phyloP scores from a whole-genome alignment of 2,329 filamentous ascomycete species.

The Pseudopyricularia javanii region DNA sequence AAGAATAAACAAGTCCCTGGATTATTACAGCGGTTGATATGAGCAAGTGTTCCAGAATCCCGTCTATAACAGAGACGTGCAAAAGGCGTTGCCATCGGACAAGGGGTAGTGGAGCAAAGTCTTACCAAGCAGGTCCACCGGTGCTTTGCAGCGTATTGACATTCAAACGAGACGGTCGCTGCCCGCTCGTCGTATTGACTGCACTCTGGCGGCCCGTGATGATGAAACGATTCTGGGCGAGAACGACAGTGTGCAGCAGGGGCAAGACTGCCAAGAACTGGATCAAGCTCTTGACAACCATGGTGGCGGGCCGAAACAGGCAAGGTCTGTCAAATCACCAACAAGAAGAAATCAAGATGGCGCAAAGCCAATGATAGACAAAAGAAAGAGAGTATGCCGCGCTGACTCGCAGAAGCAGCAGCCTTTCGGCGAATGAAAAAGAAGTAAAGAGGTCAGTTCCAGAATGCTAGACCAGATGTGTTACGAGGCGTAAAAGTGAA shows the following conservation, averaged over 20 bases:
- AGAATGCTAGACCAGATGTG: background rate
- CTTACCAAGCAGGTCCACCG: conserved; percentile 9
- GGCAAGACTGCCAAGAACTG: background rate
- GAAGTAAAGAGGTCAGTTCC: background rate
- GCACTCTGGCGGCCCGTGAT: conserved; percentile 20
- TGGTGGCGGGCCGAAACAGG: background rate
- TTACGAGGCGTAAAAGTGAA: background rate
- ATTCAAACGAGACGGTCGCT: conserved; percentile 26
- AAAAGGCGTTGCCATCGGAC: too few species aligned
- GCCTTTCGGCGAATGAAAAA: background rate
- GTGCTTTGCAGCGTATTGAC: conserved; percentile 26
- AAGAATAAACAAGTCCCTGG: conserved; percentile 31
- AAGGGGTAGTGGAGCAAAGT: too few species aligned
- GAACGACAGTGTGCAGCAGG: background rate
- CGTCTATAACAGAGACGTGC: background rate
- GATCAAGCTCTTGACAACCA: background rate
- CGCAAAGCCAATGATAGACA: background rate
- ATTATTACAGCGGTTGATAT: background rate
- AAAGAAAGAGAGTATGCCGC: background rate
- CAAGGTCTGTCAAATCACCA: background rate
- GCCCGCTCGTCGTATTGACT: conserved; percentile 16
- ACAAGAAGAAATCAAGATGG: background rate
- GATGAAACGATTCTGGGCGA: conserved; percentile 1
- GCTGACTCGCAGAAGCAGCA: background rate
- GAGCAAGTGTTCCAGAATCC: background rate